Percentiles rank a stretch among this genome's conserved stretches.
These are phyloP conservation scores for Neofusicoccum cordaticola DNA, from an alignment of 2,329 filamentous ascomycete genomes.

Conservation along the genomic window DNA sequence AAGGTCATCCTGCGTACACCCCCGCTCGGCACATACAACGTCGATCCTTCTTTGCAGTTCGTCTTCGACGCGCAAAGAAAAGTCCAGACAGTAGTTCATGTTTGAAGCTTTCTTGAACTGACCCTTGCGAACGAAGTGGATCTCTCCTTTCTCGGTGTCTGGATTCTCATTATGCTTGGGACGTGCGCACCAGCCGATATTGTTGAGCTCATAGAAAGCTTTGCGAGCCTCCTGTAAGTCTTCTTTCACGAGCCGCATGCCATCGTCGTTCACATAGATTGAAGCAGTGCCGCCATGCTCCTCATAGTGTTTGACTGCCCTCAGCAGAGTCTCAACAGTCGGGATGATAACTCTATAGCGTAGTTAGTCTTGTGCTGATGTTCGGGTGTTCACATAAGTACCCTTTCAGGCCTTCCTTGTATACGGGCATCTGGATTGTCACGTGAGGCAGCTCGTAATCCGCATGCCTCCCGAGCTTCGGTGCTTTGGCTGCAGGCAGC, in stretches of 20 bases:
- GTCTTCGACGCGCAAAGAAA: constrained; percentile 66
- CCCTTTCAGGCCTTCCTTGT: constrained; percentile 40
- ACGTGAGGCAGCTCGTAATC: constrained; percentile 43
- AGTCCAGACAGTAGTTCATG: constrained; percentile 67
- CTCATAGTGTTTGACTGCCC: constrained; percentile 67
- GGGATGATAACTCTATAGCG: constrained; percentile 20
- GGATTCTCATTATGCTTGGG: constrained; percentile 46
- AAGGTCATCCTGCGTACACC: constrained; percentile 24
- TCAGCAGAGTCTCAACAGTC: neutral
- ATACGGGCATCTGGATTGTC: constrained; percentile 51
- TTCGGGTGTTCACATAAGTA: constrained; percentile 5
- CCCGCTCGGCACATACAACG: neutral
- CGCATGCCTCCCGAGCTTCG: neutral
- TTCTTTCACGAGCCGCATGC: constrained; percentile 62
- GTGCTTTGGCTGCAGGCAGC: neutral
- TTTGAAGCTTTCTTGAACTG: constrained; percentile 65
- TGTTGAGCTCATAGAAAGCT: constrained; percentile 50
- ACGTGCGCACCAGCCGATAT: constrained; percentile 49
- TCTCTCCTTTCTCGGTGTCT: constrained; percentile 46
- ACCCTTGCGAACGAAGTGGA: constrained; percentile 55
- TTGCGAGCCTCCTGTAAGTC: constrained; percentile 45
- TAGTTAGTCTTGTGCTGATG: neutral
- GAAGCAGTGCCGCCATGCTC: constrained; percentile 73
- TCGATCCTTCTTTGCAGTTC: constrained; percentile 11
- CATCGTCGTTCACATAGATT: constrained; percentile 74